Base-by-base conservation (phyloP, 768 basidiomycete species). In the Auriculariales sp. region DNA sequence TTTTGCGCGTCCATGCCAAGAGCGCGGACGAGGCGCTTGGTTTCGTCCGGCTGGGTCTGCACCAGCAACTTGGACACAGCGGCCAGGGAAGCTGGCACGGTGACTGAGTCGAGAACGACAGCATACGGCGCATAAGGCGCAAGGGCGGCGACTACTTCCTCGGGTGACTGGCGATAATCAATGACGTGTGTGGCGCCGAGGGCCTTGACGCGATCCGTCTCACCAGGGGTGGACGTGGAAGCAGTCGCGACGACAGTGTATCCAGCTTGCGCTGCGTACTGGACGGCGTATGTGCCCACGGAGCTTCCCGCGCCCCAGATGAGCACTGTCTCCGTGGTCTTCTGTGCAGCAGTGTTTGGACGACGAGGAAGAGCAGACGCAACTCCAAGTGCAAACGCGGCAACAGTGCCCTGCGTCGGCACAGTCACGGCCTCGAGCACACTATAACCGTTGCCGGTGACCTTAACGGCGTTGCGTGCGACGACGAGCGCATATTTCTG, bases 231-330 rank as follows among this genome's bases (percentile, higher is more conserved):
- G n/a, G n/a, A n/a, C 33, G 19, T 4, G 33, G 33, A 36, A n/a
- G 48, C 48, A n/a, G 48, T 49, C 15, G 48, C 48, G 33, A 49
- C 34, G 15, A 49, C 48, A 24, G 27, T n/a, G 48, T 36, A 49
- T 25, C 48, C 48, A 17, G 48, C 48, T 10, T 27, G 33, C 27
- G 34, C 27, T 27, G 48, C 48, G 25, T 36, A 36, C 34, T 49
- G 48, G 12, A 49, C 34, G 11, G 48, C 48, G 27, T 24, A 19
- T 4, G 31, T 35, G 30, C 48, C 48, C 10, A 49, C 48, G 35
- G 33, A 27, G 4, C 25, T 36, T 2, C 48, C 36, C 11, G 34
- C 48, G 35, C 48, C 48, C 48, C 48, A 49, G 35, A 49, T 36
- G 22, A 49, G 33, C 24, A 49, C 35, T 15, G 35, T 36, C 15